phyloP scores from a whole-genome alignment of 805 yeast species.

The Maudiozyma turicensis region DNA sequence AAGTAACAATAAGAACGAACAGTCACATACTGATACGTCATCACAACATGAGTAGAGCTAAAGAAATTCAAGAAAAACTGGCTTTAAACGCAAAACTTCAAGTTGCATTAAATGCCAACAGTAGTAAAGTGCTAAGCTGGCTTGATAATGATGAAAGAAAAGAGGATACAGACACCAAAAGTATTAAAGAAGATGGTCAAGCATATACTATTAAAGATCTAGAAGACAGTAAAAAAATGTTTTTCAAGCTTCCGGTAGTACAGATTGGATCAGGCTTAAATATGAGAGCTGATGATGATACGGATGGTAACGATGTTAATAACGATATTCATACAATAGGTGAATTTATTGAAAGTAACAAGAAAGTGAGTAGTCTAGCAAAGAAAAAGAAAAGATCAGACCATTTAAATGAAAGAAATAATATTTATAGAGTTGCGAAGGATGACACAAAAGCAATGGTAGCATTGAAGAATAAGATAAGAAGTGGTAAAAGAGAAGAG shows the following conservation, averaged over 20 bases:
- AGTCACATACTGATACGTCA: too few species aligned
- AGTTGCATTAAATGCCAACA: conserved; percentile 14
- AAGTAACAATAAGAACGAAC: neutral
- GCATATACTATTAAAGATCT: conserved; percentile 5
- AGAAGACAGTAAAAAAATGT: conserved; percentile 16
- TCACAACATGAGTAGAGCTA: conserved; percentile 24
- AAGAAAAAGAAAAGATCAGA: conserved; percentile 22
- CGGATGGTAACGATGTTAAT: neutral
- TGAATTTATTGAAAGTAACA: conserved; percentile 27
- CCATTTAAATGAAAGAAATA: conserved; percentile 6
- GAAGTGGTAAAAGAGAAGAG: conserved; percentile 14
- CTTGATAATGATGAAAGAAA: conserved; percentile 5
- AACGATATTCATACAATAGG: conserved; percentile 29
- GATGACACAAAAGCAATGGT: conserved; percentile 30
- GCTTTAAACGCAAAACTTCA: conserved; percentile 27
- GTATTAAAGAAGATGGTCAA: neutral
- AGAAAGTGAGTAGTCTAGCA: conserved; percentile 24
- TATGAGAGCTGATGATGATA: conserved; percentile 5
- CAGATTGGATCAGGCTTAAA: conserved; percentile 26
- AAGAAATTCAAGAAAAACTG: conserved; percentile 27
- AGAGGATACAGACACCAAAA: neutral
- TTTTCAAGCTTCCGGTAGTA: conserved; percentile 26
- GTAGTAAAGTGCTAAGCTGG: conserved; percentile 24
- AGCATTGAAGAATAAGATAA: conserved; percentile 28
- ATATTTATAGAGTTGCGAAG: conserved; percentile 20